Conservation (phyloP, 208 protist species). For the Leptomonas pyrrhocoris region DNA sequence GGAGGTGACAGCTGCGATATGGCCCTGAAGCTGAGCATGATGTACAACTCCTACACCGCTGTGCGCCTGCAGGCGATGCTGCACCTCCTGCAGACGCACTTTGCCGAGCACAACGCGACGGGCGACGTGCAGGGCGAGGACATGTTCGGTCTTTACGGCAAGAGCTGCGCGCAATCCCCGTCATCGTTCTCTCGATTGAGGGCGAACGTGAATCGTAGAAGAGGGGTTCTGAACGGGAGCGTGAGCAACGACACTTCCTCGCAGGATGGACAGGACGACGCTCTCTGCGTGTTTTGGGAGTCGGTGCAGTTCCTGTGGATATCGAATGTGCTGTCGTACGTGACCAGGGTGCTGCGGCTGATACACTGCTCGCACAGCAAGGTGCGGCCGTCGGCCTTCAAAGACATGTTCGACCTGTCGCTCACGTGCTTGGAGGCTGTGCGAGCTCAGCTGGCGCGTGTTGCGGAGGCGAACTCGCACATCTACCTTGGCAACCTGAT, state of each 20-base stretch:
- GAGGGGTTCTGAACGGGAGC: not conserved
- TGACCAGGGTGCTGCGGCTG: not conserved
- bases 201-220: not conserved
- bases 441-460: not conserved
- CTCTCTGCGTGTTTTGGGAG: not conserved
- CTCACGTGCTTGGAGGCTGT: not conserved
- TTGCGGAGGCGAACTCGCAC: not conserved
- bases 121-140: not conserved
- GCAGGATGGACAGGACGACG: not conserved
- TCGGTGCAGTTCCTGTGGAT: not conserved
- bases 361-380: not conserved
- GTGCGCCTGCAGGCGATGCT: conserved; percentile 10
- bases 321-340: not conserved
- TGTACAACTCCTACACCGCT: conserved; percentile 7
- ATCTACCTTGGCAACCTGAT: not conserved
- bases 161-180: not conserved
- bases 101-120: not conserved
- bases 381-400: not conserved
- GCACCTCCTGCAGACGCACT: not conserved
- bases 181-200: not conserved
- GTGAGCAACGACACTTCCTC: not conserved
- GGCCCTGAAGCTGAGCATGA: not conserved
- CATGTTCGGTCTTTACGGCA: not conserved
- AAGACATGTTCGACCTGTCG: not conserved
- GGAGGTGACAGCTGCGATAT: not conserved